These are phyloP conservation scores for Penicillium sp. DNA, from an alignment of 2,329 filamentous ascomycete species.

Conservation along the genomic window DNA sequence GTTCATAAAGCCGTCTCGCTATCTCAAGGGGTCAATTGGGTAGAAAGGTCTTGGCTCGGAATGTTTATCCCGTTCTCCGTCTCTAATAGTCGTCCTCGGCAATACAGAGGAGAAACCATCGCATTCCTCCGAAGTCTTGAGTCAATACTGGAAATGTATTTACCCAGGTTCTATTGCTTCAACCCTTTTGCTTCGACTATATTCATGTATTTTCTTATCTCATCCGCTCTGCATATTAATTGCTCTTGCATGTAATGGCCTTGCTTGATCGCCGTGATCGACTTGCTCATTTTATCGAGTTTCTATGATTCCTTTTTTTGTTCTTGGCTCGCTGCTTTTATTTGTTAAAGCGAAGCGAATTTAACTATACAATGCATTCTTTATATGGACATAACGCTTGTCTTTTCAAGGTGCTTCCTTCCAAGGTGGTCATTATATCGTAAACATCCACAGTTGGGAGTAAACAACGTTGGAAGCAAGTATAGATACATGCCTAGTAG, in stretches of 20 bases:
- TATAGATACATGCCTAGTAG: neutral
- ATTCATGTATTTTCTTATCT: conserved; percentile 9
- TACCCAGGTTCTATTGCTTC: neutral
- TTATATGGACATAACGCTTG: neutral
- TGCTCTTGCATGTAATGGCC: conserved; percentile 5
- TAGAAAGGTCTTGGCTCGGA: neutral
- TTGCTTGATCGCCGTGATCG: neutral
- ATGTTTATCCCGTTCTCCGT: neutral
- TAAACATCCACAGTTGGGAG: neutral
- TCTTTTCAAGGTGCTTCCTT: no score
- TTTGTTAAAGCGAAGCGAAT: conserved; percentile 10
- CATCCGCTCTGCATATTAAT: conserved; percentile 3
- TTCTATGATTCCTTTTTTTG: conserved; percentile 3
- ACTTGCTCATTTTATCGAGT: conserved; percentile 4
- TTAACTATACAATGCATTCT: conserved; percentile 12
- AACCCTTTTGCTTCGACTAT: neutral
- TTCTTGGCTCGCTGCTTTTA: neutral
- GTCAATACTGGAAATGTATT: neutral
- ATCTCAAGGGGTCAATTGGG: neutral
- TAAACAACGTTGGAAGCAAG: neutral
- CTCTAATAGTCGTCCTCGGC: neutral
- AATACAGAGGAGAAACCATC: neutral
- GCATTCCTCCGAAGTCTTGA: neutral
- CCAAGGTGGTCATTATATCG: neutral
- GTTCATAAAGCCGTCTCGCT: neutral